Evolutionary conservation across 305 asterid genomes (phyloP), one percentile per base, ranked within the genome.

Genomic region (Striga hermonthica): DNA sequence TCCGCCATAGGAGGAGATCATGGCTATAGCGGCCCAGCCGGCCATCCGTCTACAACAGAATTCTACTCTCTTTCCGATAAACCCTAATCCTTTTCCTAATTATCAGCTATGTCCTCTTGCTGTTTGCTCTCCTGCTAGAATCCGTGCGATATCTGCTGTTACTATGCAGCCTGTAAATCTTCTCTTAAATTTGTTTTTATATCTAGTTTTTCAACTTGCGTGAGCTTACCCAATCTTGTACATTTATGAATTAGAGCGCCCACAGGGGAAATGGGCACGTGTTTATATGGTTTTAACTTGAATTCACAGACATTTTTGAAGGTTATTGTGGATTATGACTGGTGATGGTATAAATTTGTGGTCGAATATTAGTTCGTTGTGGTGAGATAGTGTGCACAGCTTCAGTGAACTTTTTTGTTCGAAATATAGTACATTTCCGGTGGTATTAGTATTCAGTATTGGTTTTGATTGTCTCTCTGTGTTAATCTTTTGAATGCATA

Each of bases 101-200:
- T 78, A 73, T 38, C 76, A 55, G 37, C 54, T 67, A 56, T 52
- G 62, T 47, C 75, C 77, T 60, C 65, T 69, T 45, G 66, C 60
- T 31, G 70, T 66, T 9, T 79, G 71, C 66, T 37, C 64, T 70
- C 68, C 83, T 69, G 47, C 78, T 4, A 77, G 78, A 66, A 79
- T 83, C 56, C 82, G 85, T 37, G 88, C 94, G 7, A 77, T 75
- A 80, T 78, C 84, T 64, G 85, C 72, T 64, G 72, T 86, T 70
- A 83, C 84, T 72, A 66, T 76, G 34, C 82, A 77, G 57, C 80
- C 83, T 10, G 97, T 88, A 74, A 68, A 52, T 79, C 68, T 57
- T 57, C 45, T 54, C 71, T 62, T 56, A 22, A 62, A 11, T 3
- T 48, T 72, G 15, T 9, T 4, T 49, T 66, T 60, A 16, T 6